Percentiles rank a stretch among this genome's conserved stretches.
Conservation (phyloP, 2,329 filamentous ascomycete species). For the Colletotrichum sidae region DNA sequence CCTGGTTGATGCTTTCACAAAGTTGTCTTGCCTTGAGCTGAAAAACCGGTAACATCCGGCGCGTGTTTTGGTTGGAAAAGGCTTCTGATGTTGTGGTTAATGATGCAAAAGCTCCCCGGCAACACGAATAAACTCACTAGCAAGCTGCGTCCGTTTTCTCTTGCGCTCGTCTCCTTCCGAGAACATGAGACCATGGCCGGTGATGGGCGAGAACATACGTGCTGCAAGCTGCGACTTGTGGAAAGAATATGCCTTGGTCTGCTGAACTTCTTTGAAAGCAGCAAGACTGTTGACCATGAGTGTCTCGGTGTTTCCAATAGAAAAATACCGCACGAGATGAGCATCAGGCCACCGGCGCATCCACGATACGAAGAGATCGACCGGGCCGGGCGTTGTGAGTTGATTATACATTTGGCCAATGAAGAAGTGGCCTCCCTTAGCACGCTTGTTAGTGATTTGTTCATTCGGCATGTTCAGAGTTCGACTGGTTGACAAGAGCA, state of each 20-base stretch:
- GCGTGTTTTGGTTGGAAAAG: slow-evolving; percentile 50
- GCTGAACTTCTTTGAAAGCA: slow-evolving; percentile 51
- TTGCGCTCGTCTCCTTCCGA: slow-evolving; percentile 50
- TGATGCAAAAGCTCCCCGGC: neutral
- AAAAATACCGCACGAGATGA: slow-evolving; percentile 53
- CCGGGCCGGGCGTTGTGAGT: slow-evolving; percentile 43
- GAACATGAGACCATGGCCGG: slow-evolving; percentile 50
- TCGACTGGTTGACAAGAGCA: too few species aligned
- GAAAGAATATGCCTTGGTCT: slow-evolving; percentile 53
- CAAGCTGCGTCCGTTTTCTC: slow-evolving; percentile 48
- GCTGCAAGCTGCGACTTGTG: slow-evolving; percentile 49
- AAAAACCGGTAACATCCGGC: slow-evolving; percentile 52
- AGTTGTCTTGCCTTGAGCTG: slow-evolving; percentile 46
- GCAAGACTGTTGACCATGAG: slow-evolving; percentile 51
- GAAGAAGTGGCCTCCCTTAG: slow-evolving; percentile 51
- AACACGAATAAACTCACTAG: slow-evolving; percentile 28
- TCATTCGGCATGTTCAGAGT: neutral
- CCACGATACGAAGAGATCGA: slow-evolving; percentile 46
- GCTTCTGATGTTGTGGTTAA: slow-evolving; percentile 38
- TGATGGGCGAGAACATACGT: slow-evolving; percentile 49
- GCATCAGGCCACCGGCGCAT: slow-evolving; percentile 46
- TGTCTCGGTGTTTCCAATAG: slow-evolving; percentile 49
- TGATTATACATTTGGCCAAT: slow-evolving; percentile 54
- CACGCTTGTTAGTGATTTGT: neutral
- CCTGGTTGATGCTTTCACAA: slow-evolving; percentile 43